Conservation (phyloP, 192 early-diverging fungal genomes). For the Lunasporangiospora selenospora region DNA sequence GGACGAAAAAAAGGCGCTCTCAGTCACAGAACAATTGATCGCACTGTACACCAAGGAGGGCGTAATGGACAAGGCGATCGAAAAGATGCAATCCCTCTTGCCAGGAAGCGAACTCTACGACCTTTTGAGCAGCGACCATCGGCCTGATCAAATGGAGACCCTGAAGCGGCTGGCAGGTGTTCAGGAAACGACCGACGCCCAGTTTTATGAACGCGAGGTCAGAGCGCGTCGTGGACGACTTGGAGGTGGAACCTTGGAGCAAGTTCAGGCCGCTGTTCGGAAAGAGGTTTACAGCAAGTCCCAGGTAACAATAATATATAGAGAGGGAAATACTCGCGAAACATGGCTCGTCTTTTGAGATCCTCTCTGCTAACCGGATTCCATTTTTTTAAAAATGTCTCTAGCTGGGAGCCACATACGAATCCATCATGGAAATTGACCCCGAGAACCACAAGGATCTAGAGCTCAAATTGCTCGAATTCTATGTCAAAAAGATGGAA, state of each 20-base stretch:
- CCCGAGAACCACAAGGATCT: conserved; percentile 18
- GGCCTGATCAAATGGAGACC: conserved; percentile 45
- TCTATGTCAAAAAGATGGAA: conserved; percentile 46
- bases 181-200: conserved; percentile 39
- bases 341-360: neutral
- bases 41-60: conserved; percentile 54
- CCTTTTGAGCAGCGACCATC: conserved; percentile 25
- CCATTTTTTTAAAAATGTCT: neutral
- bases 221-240: conserved; percentile 70
- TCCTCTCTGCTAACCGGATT: neutral
- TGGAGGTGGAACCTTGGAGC: conserved; percentile 65
- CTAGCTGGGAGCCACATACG: conserved; percentile 49
- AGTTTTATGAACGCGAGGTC: conserved; percentile 66
- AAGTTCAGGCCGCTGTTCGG: conserved; percentile 66
- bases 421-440: conserved; percentile 33
- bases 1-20: conserved; percentile 57
- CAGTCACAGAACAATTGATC: conserved; percentile 61
- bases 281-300: conserved; percentile 71
- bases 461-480: conserved; percentile 33
- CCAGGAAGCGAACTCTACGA: conserved; percentile 55
- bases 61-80: conserved; percentile 32
- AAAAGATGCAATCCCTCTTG: conserved; percentile 47
- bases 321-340: too few relatives aligned
- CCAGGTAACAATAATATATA: conserved; percentile 31
- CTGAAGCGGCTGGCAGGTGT: conserved; percentile 38